A percentile compares a stretch with the other conserved stretches of the same genome.
These are phyloP conservation scores for Rhizoclosmatium globosum DNA, from an alignment of 192 early-diverging fungal species.

Conservation along the genomic window DNA sequence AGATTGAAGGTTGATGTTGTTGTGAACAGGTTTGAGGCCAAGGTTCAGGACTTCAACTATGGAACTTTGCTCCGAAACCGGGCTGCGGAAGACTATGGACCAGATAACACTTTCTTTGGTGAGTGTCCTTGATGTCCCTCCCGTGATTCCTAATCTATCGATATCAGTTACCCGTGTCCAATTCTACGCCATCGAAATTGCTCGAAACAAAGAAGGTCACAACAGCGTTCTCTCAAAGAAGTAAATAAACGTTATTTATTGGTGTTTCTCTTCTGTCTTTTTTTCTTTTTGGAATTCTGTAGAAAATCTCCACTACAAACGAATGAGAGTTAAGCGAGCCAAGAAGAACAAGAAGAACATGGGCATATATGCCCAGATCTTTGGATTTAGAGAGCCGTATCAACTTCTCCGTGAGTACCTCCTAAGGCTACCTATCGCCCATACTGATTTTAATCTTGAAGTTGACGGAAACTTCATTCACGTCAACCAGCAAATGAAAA, in stretches of 20 bases:
- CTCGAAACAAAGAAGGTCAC: constrained; percentile 84
- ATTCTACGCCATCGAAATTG: constrained; percentile 94
- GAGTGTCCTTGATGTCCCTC: constrained; percentile 36
- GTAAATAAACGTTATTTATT: not conserved
- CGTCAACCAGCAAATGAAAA: constrained; percentile 66
- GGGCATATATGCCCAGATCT: constrained; percentile 79
- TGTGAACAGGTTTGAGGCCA: constrained; percentile 72
- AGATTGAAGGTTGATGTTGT: not conserved
- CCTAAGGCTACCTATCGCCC: not conserved
- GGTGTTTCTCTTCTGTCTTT: not conserved
- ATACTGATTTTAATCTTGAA: constrained; percentile 42
- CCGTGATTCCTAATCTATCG: constrained; percentile 18
- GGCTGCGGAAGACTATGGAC: constrained; percentile 79
- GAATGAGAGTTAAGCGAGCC: constrained; percentile 85
- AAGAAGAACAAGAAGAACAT: constrained; percentile 86
- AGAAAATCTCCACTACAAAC: not conserved
- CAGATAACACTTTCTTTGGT: constrained; percentile 91
- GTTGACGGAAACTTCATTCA: constrained; percentile 87
- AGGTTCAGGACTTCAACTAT: constrained; percentile 93
- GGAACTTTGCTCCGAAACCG: constrained; percentile 87
- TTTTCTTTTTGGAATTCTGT: too few relatives aligned
- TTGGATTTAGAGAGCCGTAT: constrained; percentile 92
- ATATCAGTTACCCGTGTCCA: constrained; percentile 72
- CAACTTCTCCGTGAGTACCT: constrained; percentile 76
- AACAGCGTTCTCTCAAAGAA: constrained; percentile 55